Percentiles rank a stretch among this genome's conserved stretches.
phyloP scores from a whole-genome alignment of 805 yeast species.

The Isabelozyma gotoi region DNA sequence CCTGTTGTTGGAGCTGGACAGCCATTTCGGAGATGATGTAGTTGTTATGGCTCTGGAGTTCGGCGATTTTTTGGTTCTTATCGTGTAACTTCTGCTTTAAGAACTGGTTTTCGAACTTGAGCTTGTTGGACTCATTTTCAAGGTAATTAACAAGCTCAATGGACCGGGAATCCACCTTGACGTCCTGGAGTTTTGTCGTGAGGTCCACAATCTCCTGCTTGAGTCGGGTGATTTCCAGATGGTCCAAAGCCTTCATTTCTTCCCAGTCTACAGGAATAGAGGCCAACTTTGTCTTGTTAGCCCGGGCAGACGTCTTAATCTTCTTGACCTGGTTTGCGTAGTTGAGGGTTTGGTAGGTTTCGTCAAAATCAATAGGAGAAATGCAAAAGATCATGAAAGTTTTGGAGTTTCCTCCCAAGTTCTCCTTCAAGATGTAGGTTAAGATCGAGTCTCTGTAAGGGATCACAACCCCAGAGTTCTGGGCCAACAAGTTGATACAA shows the following conservation, averaged over 20 bases:
- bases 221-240: slow-evolving; percentile 24
- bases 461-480: slow-evolving; percentile 40
- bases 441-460: slow-evolving; percentile 76
- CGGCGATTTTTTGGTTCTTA: neutral
- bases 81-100: slow-evolving; percentile 19
- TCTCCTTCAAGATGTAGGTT: slow-evolving; percentile 75
- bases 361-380: slow-evolving; percentile 78
- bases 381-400: slow-evolving; percentile 87
- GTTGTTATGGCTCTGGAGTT: neutral
- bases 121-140: slow-evolving; percentile 27
- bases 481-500: slow-evolving; percentile 48
- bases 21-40: neutral
- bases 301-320: slow-evolving; percentile 61
- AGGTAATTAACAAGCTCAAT: slow-evolving; percentile 27
- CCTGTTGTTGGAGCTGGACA: neutral
- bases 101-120: slow-evolving; percentile 35
- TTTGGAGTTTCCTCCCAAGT: slow-evolving; percentile 81
- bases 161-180: slow-evolving; percentile 14
- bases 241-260: slow-evolving; percentile 23
- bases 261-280: slow-evolving; percentile 32
- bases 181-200: slow-evolving; percentile 20
- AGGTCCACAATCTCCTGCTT: slow-evolving; percentile 31
- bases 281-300: slow-evolving; percentile 30
- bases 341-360: slow-evolving; percentile 69
- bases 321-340: slow-evolving; percentile 77